Evolutionary conservation across 805 yeast genomes (phyloP), one percentile per base, ranked within the genome.

Genomic region (Groenewaldozyma tartarivorans): DNA sequence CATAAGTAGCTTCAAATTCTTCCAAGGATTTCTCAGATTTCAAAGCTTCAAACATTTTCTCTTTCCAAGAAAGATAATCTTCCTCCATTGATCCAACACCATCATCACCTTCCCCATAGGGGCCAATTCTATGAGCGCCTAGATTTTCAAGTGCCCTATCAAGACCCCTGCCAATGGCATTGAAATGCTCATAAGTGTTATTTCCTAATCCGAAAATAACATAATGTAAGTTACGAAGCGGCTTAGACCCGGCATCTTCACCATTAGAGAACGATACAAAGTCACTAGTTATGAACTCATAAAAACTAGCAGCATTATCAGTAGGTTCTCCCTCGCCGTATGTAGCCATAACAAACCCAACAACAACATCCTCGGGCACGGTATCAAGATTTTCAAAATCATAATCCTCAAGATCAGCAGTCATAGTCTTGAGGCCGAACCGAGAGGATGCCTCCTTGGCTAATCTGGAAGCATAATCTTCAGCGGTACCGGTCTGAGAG

Each of bases 251-350:
- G 13, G 36, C 44, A 20, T 52, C 52, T 21, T 51, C 49, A 19
- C 62, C 67, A 32, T 53, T 47, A 24, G 63, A 57, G 45, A 71
- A 75, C 33, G 66, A 72, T 19, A 73, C 74, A 20, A 75, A 79
- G 38, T 71, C 75, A 40, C 68, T 62, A 20, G 60, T 52, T 26
- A 77, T 74, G 54, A 88, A 71, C 43, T 79, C 81, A 56, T 76
- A 78, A 58, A 92, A 85, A 30, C 76, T 77, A 33, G 74, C 73
- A n/a, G 96, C 92, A 53, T 85, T 84, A 60, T 90, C 98, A 11
- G 98, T 90, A 52, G 95, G 95, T 60, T 90, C 98, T 57, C 98
- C 98, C 65, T 90, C 98, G 52, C 98, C 98, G 54, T 92, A 92
- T 7, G 96, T 86, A 24, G 97, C 92, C 65, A 87, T 69, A 56